Evolutionary conservation across 1,284 basidiomycete genomes (phyloP), one percentile per base, ranked within the genome.

Genomic region (Leccinum huronense): DNA sequence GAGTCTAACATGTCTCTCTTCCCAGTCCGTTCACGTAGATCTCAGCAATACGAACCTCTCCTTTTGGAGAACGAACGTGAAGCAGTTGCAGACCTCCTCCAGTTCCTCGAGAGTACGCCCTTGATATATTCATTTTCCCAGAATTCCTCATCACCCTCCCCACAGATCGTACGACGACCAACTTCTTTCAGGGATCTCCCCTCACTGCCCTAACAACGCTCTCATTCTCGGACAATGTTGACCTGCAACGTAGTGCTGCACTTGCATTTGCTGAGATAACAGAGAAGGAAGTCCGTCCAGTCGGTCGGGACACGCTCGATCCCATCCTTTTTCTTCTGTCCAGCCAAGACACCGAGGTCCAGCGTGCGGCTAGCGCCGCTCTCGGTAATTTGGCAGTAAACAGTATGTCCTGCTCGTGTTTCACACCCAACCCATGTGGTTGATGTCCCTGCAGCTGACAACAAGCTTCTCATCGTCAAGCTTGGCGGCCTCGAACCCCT

Each of bases 241-340:
- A 99, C 80, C 84, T 99, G 42, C 97, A 99, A 81, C 89, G 97
- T 59, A 97, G 95, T 69, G 97, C 97, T 2, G 97, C 97, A 4
- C 86, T 99, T 57, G 97, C 97, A 1, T 99, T 99, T 75, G 97
- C 97, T 58, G 97, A 99, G 79, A 99, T 99, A 70, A 99, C 97
- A 19, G 97, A 99, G 83, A 99, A 99, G 82, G 97, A 99, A 80
- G 97, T 99, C 60, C 87, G 96, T 59, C 94, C 95, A 65, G 97
- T 99, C 19, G 95, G 94, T 14, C 85, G 97, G 67, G 97, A 99
- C 78, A 99, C 97, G 6, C 86, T 99, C 71, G 97, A 99, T 79
- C 97, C 97, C 59, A 96, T 99, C 70, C 88, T 99, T 68, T 99
- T 98, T 80, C 87, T 99, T 65, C 85, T 99, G 68, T 94, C 95